Conservation (phyloP, 768 basidiomycete species). For the Jaapia argillacea region DNA sequence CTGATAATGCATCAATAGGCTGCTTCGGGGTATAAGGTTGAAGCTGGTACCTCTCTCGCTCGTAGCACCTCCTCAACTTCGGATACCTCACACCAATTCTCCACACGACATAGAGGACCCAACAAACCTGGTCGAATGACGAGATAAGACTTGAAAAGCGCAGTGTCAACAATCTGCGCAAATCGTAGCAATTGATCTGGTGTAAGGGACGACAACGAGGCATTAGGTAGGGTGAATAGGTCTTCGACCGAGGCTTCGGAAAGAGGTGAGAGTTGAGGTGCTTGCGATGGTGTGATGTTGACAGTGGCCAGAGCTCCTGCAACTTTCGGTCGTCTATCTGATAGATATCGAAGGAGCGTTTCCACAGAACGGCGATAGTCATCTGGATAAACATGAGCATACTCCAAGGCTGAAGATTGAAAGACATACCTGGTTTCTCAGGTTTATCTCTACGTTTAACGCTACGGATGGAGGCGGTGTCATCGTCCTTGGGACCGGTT, state of each 20-base stretch:
- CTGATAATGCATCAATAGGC: constrained; percentile 28
- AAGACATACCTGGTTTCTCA: constrained; percentile 10
- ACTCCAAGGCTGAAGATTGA: not conserved
- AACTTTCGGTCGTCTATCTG: constrained; percentile 85
- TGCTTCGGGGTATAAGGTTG: not conserved
- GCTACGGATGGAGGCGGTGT: constrained; percentile 40
- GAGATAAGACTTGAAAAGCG: constrained; percentile 87
- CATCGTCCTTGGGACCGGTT: constrained; percentile 46
- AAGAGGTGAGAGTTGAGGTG: constrained; percentile 57
- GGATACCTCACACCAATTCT: constrained; percentile 96
- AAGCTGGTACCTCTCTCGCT: constrained; percentile 51
- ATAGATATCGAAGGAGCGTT: constrained; percentile 77
- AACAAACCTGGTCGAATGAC: constrained; percentile 72
- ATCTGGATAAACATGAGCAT: constrained; percentile 28
- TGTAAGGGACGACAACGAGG: constrained; percentile 58
- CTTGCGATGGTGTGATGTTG: constrained; percentile 56
- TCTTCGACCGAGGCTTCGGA: constrained; percentile 67
- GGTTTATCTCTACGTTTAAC: constrained; percentile 18
- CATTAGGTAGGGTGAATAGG: constrained; percentile 69
- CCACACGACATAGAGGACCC: constrained; percentile 78
- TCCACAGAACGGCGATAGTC: constrained; percentile 70
- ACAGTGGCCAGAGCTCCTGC: constrained; percentile 64
- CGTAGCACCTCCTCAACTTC: constrained; percentile 86
- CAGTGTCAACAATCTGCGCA: constrained; percentile 93
- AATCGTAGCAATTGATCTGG: constrained; percentile 82